phyloP scores from a whole-genome alignment of 2,329 filamentous ascomycete genomes.

The Neopestalotiopsis sp. region DNA sequence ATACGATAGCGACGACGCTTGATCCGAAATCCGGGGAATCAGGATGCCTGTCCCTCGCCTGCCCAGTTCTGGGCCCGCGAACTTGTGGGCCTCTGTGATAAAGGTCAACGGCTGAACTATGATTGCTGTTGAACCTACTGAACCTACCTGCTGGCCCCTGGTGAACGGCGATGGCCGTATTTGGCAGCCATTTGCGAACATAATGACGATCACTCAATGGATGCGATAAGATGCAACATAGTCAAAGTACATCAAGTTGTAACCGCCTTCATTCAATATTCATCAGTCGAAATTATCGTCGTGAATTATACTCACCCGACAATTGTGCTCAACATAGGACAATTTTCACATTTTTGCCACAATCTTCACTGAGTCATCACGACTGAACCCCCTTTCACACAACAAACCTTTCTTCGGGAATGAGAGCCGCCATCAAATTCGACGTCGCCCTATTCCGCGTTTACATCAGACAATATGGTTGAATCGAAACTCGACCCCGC shows the following conservation, averaged over 20 bases:
- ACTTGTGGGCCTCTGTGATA: neutral
- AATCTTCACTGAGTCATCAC: neutral
- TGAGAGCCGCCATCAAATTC: slow-evolving; percentile 5
- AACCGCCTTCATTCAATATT: neutral
- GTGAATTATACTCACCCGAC: neutral
- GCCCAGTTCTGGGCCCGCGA: neutral
- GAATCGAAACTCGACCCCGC: slow-evolving; percentile 1
- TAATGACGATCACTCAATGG: neutral
- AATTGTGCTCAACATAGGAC: neutral
- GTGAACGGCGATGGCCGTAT: neutral
- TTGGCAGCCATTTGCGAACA: slow-evolving; percentile 8
- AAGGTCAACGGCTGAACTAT: slow-evolving; percentile 5
- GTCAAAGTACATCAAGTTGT: neutral
- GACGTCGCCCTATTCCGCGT: slow-evolving; percentile 2
- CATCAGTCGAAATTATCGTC: neutral
- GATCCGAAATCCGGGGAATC: slow-evolving; percentile 16
- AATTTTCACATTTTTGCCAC: neutral
- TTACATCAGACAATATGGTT: neutral
- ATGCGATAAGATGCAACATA: neutral
- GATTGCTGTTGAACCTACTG: neutral
- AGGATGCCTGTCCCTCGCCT: neutral
- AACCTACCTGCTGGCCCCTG: neutral
- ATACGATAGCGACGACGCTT: neutral
- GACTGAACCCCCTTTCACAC: neutral
- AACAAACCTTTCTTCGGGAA: slow-evolving; percentile 1